Percentiles rank a stretch among this genome's conserved stretches.
phyloP scores from a whole-genome alignment of 768 basidiomycete species.

The Mycena latifolia region DNA sequence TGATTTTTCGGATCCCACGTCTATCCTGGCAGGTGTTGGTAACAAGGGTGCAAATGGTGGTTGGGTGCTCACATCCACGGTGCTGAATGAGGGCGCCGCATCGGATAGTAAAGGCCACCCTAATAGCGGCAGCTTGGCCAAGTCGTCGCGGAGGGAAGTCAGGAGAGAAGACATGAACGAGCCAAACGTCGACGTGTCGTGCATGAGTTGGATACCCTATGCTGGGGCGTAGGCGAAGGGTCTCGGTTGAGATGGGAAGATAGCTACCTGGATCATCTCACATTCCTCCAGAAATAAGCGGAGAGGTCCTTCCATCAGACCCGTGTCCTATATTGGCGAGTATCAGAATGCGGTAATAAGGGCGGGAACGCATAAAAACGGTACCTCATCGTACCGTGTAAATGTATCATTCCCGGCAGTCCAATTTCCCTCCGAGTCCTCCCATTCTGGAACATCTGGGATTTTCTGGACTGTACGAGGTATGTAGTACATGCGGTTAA shows the following conservation, averaged over 20 bases:
- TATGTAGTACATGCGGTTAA: conserved; percentile 71
- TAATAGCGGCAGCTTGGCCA: conserved; percentile 70
- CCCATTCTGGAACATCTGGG: conserved; percentile 70
- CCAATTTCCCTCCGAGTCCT: conserved; percentile 69
- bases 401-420: conserved; percentile 63
- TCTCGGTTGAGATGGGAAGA: neutral
- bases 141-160: conserved; percentile 74
- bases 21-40: conserved; percentile 2
- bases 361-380: neutral
- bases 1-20: conserved; percentile 52
- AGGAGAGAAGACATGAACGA: conserved; percentile 73
- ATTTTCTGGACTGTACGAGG: conserved; percentile 75
- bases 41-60: neutral
- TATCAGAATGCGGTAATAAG: neutral
- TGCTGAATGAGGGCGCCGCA: conserved; percentile 44
- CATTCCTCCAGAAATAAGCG: conserved; percentile 82
- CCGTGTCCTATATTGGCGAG: conserved; percentile 58
- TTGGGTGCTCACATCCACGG: conserved; percentile 57
- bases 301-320: conserved; percentile 77
- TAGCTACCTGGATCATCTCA: conserved; percentile 74
- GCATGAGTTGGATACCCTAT: conserved; percentile 79
- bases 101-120: conserved; percentile 70
- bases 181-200: conserved; percentile 74
- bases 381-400: conserved; percentile 66
- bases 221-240: neutral